Base-by-base conservation (phyloP, 169 alveolate species). In the Prorocentrum cordatum region DNA sequence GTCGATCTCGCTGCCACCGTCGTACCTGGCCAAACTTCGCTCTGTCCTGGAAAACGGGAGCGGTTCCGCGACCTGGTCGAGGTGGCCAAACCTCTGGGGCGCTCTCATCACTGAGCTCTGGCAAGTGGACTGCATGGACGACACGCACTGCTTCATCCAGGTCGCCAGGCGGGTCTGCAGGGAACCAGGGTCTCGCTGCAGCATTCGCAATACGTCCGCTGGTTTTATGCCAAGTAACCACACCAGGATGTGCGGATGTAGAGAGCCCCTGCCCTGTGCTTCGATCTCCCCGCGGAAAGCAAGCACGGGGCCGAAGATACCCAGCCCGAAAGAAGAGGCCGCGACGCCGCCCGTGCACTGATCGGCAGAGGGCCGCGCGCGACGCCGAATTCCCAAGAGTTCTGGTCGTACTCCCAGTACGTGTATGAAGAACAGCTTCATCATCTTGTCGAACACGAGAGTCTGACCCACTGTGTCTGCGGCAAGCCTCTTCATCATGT, bases 251-350 rank as follows among this genome's bases (percentile, higher is more conserved):
- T 67, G 79, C 10, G 79, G 79, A 36, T 67, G 79, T 7, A 67
- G 35, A 18, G 79, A 67, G n/a, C 59, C 79, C 10, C 79, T 7
- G 33, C 82, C 82, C 42, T 70, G 82, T 9, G 82, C 82, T 27
- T 70, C 82, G 64, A 70, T 70, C n/a, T 70, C 82, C 0, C 82
- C 82, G 2, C 82, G 32, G 27, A 70, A 70, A 9, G 82, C 82
- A 7, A 70, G 64, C 2, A 70, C 64, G 20, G 82, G 82, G 0
- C 82, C 82, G 0, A 70, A 18, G 39, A 70, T 38, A 27, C 82
- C 82, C 26, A 36, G 35, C 24, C 79, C 79, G 1, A 59, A 4
- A 22, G 26, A 18, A 0, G 82, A 22, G 0, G 82, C 64, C 4
- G 82, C 82, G 1, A 27, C 82, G 1, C 82, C 82, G 27, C 39